Percentiles rank a stretch among this genome's conserved stretches.
Evolutionary conservation across 495 filamentous ascomycete species (phyloP).

Genomic region (Aspergillus kassunensis): DNA sequence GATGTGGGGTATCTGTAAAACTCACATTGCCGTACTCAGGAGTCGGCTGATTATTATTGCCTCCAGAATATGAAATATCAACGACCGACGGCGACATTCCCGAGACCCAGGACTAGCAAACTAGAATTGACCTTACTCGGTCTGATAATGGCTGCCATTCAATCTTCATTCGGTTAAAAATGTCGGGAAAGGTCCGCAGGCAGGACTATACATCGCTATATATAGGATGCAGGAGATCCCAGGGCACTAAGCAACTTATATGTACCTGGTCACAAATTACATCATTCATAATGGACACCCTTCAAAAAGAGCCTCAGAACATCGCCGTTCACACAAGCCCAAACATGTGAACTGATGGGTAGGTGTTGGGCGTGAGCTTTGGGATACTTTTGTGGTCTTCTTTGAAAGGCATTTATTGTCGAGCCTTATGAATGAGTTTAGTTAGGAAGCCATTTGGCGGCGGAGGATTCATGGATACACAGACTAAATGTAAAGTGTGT

Average conservation of each 20-base stretch:
- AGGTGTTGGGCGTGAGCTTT: background rate
- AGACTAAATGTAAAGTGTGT: no score
- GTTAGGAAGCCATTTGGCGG: no score
- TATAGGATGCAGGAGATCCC: background rate
- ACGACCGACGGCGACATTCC: background rate
- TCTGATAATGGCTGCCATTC: no score
- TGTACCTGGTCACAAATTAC: background rate
- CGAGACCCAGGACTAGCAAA: background rate
- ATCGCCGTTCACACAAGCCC: slow-evolving; percentile 21
- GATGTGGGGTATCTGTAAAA: slow-evolving; percentile 1
- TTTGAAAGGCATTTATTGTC: no score
- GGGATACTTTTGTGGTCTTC: no score
- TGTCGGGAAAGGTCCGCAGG: background rate
- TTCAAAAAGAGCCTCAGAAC: slow-evolving; percentile 15
- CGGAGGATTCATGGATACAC: no score
- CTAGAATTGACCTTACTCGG: no score
- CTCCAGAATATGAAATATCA: no score
- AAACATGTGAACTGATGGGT: background rate
- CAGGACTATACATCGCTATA: background rate
- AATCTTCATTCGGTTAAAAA: background rate
- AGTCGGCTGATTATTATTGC: no score
- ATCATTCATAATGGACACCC: slow-evolving; percentile 13
- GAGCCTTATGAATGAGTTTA: no score
- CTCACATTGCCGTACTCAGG: no score
- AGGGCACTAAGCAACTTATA: background rate